Evolutionary conservation across 352 stramenopile genomes (phyloP).

Genomic region (Pythium insidiosum): DNA sequence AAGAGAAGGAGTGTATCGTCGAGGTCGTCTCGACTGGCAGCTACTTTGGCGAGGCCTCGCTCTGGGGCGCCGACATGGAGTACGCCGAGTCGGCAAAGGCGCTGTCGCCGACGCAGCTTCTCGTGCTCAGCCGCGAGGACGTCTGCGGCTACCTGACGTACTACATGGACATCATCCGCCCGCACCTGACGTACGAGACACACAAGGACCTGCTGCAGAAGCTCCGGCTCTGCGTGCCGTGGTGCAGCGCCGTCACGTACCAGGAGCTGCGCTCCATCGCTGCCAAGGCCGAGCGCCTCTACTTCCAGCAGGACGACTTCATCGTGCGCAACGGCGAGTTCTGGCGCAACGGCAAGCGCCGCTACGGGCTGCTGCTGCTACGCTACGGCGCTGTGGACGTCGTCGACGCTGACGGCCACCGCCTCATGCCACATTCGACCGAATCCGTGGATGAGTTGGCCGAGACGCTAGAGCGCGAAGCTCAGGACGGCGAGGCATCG

Average conservation of each 20-base stretch:
- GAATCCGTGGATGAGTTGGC: neutral
- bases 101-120: conserved; percentile 20
- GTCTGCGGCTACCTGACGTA: conserved; percentile 46
- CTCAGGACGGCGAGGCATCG: neutral
- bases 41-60: conserved; percentile 55
- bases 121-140: conserved; percentile 46
- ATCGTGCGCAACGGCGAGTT: conserved; percentile 32
- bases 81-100: conserved; percentile 43
- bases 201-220: conserved; percentile 40
- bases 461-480: neutral
- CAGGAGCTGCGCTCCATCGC: conserved; percentile 45
- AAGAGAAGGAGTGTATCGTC: conserved; percentile 6
- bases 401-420: conserved; percentile 5
- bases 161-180: conserved; percentile 61
- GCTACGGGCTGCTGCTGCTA: conserved; percentile 9
- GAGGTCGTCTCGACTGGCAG: conserved; percentile 34
- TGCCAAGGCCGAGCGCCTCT: conserved; percentile 26
- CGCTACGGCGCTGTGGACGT: conserved; percentile 14
- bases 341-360: conserved; percentile 2
- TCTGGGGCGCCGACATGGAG: conserved; percentile 24
- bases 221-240: conserved; percentile 32
- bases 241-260: conserved; percentile 31
- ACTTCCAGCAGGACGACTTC: conserved; percentile 31
- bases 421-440: too few relatives aligned
- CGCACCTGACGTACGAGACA: conserved; percentile 44